These are phyloP conservation scores for Celoporthe dispersa DNA, from an alignment of 2,329 filamentous ascomycete genomes.

Conservation along the genomic window DNA sequence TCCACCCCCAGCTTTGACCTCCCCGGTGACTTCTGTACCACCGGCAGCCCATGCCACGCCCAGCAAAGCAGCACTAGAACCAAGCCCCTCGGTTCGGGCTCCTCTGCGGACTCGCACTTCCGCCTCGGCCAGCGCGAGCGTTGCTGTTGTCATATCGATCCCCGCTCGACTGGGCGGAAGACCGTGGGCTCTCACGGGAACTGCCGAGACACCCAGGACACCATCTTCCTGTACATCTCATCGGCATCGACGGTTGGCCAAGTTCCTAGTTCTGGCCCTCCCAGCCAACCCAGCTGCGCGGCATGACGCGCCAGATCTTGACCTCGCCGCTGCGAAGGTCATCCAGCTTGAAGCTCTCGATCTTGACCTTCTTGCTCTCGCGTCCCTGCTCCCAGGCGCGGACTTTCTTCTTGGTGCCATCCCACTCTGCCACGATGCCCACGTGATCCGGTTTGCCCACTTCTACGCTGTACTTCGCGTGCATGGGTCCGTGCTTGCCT, in stretches of 20 bases:
- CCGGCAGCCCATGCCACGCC: constrained; percentile 18
- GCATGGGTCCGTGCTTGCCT: constrained; percentile 93
- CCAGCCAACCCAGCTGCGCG: constrained; percentile 91
- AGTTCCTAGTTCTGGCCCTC: constrained; percentile 60
- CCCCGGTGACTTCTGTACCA: not conserved
- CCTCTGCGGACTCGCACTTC: constrained; percentile 3
- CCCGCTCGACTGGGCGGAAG: constrained; percentile 12
- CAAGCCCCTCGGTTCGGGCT: constrained; percentile 17
- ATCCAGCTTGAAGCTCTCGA: constrained; percentile 92
- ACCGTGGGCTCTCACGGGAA: not conserved
- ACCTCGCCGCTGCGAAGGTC: constrained; percentile 93
- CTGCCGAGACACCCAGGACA: constrained; percentile 13
- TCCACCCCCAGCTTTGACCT: not conserved
- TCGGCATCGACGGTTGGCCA: constrained; percentile 21
- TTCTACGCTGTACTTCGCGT: constrained; percentile 88
- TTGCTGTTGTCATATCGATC: not conserved
- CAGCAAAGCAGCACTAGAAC: constrained; percentile 26
- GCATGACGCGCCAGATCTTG: constrained; percentile 96
- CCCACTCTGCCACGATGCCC: constrained; percentile 92
- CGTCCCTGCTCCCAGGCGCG: constrained; percentile 93
- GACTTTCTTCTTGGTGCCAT: constrained; percentile 98
- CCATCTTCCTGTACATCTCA: constrained; percentile 19
- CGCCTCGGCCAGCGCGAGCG: not conserved
- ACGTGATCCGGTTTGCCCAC: constrained; percentile 91
- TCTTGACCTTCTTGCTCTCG: constrained; percentile 90